Evolutionary conservation across 2,329 filamentous ascomycete species (phyloP), one percentile per base, ranked within the genome.

Genomic region (Incumbomyces delicatus): DNA sequence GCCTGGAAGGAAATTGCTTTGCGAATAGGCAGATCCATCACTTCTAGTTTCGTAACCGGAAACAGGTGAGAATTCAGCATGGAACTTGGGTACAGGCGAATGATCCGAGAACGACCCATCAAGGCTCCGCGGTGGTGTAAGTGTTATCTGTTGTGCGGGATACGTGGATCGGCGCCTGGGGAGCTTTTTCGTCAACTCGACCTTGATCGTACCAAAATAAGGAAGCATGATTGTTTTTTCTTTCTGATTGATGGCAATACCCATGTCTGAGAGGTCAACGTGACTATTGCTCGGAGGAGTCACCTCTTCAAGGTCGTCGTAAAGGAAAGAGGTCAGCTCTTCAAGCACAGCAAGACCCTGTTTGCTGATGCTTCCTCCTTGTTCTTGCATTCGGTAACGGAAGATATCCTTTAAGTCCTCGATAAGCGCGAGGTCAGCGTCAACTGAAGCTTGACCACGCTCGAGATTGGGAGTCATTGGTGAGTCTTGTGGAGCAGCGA

Each of bases 361-460:
- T 32, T 51, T 51, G 32, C 52, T 53, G 34, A 56, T 56, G 10
- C 31, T 14, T 18, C 54, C 53, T 20, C 47, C 53, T 29, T 52
- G 51, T 34, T 52, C 44, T 3, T 27, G 41, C n/a, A 49, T 50
- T 8, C 54, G 44, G 18, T 55, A 56, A 31, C 53, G 50, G 46
- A 56, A 53, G 30, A 53, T 44, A n/a, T 56, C 54, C 34, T 56
- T 55, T 27, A 55, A 30, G 12, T 53, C 47, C 14, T 50, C 48
- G 18, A 56, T 47, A 2, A 56, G 46, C 4, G 46, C 49, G 18
- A 56, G 47, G 20, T 55, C 53, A 30, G 48, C 44, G 11, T 42
- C 41, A 16, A 53, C n/a, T n/a, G 41, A 30, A n/a, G 31, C 50
- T 5, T 41, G 30, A 29, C 16, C 8, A 30, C 6, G n/a, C 43